Percentiles rank a stretch among this genome's conserved stretches.
Evolutionary conservation across 2,329 filamentous ascomycete genomes (phyloP).

Genomic region (Ophiostoma australiae): DNA sequence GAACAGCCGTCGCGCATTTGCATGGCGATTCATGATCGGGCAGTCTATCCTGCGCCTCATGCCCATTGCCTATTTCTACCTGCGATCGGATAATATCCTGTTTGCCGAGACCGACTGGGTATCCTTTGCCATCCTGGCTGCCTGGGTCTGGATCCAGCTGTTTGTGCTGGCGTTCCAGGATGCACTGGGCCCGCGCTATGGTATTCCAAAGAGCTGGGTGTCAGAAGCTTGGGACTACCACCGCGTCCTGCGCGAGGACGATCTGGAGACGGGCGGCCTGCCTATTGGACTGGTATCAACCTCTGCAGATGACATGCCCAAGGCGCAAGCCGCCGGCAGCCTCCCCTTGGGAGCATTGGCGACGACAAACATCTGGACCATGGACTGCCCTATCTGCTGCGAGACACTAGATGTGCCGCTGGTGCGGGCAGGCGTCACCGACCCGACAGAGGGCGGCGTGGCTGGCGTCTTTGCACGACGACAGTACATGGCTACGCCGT

Average conservation of each 20-base stretch:
- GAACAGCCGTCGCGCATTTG: conserved; percentile 85
- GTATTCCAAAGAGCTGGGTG: conserved; percentile 63
- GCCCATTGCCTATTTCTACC: conserved; percentile 82
- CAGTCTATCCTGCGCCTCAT: conserved; percentile 73
- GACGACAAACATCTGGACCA: conserved; percentile 44
- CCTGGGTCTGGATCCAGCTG: conserved; percentile 86
- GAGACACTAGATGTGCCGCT: conserved; percentile 87
- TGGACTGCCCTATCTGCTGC: conserved; percentile 94
- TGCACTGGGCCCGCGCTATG: conserved; percentile 81
- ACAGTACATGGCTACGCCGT: conserved; percentile 95
- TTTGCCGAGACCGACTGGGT: conserved; percentile 65
- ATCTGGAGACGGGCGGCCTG: conserved; percentile 69
- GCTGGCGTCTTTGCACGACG: conserved; percentile 71
- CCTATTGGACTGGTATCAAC: conserved; percentile 62
- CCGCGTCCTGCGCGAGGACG: conserved; percentile 77
- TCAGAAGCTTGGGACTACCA: conserved; percentile 92
- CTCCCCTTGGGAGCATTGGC: conserved; percentile 30
- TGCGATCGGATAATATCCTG: conserved; percentile 71
- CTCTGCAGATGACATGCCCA: background rate
- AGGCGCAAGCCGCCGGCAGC: background rate
- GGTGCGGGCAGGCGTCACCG: conserved; percentile 54
- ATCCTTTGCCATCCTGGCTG: conserved; percentile 59
- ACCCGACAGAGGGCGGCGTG: conserved; percentile 47
- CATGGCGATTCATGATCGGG: conserved; percentile 84
- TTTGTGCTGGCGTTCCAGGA: conserved; percentile 75